Conservation (phyloP, 495 filamentous ascomycete genomes). For the Aspergillus biplanus region DNA sequence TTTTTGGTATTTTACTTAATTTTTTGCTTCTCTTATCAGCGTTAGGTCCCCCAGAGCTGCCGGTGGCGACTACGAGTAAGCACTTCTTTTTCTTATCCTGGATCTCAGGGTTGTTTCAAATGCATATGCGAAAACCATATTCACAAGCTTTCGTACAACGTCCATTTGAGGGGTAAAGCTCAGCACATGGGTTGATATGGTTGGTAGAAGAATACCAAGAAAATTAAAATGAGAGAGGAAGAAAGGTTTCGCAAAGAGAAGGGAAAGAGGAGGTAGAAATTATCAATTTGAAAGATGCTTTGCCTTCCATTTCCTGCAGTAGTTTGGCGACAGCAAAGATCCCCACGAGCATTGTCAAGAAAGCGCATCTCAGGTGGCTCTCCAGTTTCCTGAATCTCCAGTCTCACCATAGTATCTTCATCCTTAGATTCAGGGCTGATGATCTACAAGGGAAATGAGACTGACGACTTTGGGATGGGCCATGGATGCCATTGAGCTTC, state of each 20-base stretch:
- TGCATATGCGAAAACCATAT: not conserved
- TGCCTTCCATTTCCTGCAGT: no score
- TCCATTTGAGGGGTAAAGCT: not conserved
- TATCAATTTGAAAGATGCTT: not conserved
- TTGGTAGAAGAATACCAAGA: not conserved
- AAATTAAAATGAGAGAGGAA: not conserved
- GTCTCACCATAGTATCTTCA: not conserved
- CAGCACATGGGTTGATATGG: not conserved
- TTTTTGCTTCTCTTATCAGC: not conserved
- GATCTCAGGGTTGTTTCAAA: not conserved
- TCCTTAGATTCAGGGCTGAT: slow-evolving; percentile 17
- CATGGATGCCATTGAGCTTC: slow-evolving; percentile 20
- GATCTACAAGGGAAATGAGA: slow-evolving; percentile 23
- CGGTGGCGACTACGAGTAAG: not conserved
- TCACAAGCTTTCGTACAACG: not conserved
- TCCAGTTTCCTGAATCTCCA: no score
- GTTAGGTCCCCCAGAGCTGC: not conserved
- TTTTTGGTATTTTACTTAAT: not conserved
- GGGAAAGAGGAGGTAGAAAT: not conserved
- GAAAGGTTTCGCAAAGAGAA: not conserved
- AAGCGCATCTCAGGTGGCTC: no score
- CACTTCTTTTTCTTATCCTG: not conserved
- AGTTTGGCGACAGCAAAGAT: no score
- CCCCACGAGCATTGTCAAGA: no score
- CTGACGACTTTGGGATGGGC: slow-evolving; percentile 13